phyloP scores from a whole-genome alignment of 163 green algal species.

The Botryococcus braunii region DNA sequence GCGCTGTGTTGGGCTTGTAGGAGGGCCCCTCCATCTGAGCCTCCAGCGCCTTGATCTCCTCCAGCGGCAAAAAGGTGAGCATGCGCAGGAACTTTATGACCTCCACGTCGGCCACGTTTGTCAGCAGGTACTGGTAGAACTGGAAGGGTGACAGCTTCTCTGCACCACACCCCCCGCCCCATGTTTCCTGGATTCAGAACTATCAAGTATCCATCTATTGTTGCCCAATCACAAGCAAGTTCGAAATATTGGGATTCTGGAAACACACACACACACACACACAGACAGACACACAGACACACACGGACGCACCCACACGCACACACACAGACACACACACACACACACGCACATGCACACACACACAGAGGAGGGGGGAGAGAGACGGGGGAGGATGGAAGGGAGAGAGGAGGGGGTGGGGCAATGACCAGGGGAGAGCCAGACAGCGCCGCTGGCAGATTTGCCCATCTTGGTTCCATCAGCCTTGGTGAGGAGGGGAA shows the following conservation, averaged over 20 bases:
- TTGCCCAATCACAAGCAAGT: too few relatives aligned
- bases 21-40: slow-evolving; percentile 43
- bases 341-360: too few relatives aligned
- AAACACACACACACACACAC: too few relatives aligned
- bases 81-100: slow-evolving; percentile 80
- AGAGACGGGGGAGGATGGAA: too few relatives aligned
- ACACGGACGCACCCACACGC: too few relatives aligned
- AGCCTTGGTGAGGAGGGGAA: slow-evolving; percentile 81
- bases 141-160: slow-evolving; percentile 94
- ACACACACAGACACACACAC: too few relatives aligned
- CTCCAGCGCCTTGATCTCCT: slow-evolving; percentile 65
- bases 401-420: neutral
- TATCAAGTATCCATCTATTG: too few relatives aligned
- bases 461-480: slow-evolving; percentile 96
- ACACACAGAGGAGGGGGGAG: too few relatives aligned
- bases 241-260: too few relatives aligned
- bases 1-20: slow-evolving; percentile 83
- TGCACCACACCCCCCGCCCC: slow-evolving; percentile 48
- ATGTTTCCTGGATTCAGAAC: too few relatives aligned
- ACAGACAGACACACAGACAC: too few relatives aligned
- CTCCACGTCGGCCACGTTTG: slow-evolving; percentile 54
- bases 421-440: slow-evolving; percentile 36
- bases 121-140: slow-evolving; percentile 95
- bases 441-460: slow-evolving; percentile 82
- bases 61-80: slow-evolving; percentile 90